Evolutionary conservation across 2,329 filamentous ascomycete species (phyloP), one percentile per base, ranked within the genome.

Genomic region (Exophiala dermatitidis): DNA sequence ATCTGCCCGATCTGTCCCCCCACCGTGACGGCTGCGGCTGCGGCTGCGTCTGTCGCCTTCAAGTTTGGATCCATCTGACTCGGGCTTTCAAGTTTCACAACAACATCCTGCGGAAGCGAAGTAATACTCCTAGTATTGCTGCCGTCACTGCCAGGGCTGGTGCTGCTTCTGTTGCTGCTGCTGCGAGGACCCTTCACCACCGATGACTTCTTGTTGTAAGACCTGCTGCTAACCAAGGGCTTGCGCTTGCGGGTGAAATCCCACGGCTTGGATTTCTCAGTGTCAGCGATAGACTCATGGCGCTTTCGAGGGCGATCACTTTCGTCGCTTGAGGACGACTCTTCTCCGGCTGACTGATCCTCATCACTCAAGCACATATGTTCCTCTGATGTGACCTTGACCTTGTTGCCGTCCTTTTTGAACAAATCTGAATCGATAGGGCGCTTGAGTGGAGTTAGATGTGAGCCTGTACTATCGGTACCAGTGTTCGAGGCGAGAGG

Each of bases 381-480:
- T 38, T 4, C 36, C 9, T 12, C 10, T n/a, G 10, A n/a, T 38
- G 10, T 12, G 10, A 8, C 10, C 36, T 38, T 12, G 10, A 8
- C 10, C 36, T 8, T 38, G 36, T 38, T 12, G 4, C 36, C 36
- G 4, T 38, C 19, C 9, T 12, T 8, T 38, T 12, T 38, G 36
- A 19, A 19, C 19, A 19, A 19, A 19, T 10, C 34, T 34, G 44
- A 43, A 9, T 10, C 31, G 7, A 6, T 41, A 12, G 12, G 12
- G 38, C 50, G 50, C 44, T 56, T 56, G 46, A 50, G 26, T 6
- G 50, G 41, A 36, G 34, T 43, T 26, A 26, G 7, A 7, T 26
- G 46, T 29, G 46, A 31, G 5, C 32, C 10, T 19, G 7, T 30
- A 28, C 41, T 33, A 19, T 29, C 42, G 4, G 41, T 34, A 19